Base-by-base conservation (phyloP, 306 rosid genomes). In the Psophocarpus tetragonolobus region DNA sequence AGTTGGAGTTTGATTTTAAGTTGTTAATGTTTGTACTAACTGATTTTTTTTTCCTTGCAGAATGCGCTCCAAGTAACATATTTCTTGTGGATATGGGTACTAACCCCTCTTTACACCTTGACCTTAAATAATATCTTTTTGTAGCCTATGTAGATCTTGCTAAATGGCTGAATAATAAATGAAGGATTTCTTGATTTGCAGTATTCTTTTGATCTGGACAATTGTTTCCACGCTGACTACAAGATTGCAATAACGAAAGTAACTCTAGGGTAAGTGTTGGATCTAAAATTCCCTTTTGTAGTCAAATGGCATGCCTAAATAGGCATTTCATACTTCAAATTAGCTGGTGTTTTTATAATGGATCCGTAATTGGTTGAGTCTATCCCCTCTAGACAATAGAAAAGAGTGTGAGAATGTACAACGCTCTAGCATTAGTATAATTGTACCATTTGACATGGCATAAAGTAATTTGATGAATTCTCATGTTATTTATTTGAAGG, bases 21-120 rank as follows among this genome's bases (percentile, higher is more conserved):
- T 51, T 39, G 13, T 54, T 75, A 30, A 24, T n/a, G 10, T 48
- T 50, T 27, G 73, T 18, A 75, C 62, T 81, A 9, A 77, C 20
- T 56, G 14, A 44, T 82, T 57, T 68, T 81, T 78, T 72, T 78
- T 77, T 65, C 4, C 29, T 12, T 87, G 92, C 99, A 95, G 99
- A 95, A 91, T 81, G 99, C 98, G 0, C 91, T 95, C 83, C 99
- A 92, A 81, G 91, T 91, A 73, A 95, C 96, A 60, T 95, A 89
- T 68, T 89, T 90, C 90, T 80, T 92, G 77, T 87, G 96, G 97
- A 92, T 91, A 82, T 90, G 97, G 99, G 99, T 95, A 95, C 73
- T 32, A 63, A 66, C 48, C 54, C 66, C 23, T 80, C 72, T 57
- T 38, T 20, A 15, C 64, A 27, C 58, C 53, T 81, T 73, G 54